These are phyloP conservation scores for Ophiostoma tasmaniense DNA, from an alignment of 2,329 filamentous ascomycete species.

Conservation along the genomic window DNA sequence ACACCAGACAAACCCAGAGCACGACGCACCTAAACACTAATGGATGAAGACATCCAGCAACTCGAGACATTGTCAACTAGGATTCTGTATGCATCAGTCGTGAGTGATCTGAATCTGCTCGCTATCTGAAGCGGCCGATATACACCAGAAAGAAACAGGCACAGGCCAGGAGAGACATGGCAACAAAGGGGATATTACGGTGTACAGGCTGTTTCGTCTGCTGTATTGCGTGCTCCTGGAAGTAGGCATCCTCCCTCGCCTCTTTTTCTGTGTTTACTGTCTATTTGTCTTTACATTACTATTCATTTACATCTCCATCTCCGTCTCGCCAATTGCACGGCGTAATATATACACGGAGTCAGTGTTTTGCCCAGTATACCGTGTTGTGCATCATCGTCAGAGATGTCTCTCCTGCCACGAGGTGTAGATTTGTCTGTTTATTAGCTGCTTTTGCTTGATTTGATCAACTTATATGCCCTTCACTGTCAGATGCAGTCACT, in stretches of 20 bases:
- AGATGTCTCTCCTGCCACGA: neutral
- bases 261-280: neutral
- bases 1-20: neutral
- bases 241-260: neutral
- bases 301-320: neutral
- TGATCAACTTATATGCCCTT: neutral
- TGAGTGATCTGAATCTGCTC: neutral
- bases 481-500: neutral
- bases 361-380: slow-evolving; percentile 11
- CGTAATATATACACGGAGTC: neutral
- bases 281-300: too few species aligned
- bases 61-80: neutral
- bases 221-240: neutral
- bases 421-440: neutral
- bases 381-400: neutral
- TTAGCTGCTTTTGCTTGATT: neutral
- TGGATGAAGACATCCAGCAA: neutral
- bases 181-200: neutral
- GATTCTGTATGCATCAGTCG: neutral
- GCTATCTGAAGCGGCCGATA: neutral
- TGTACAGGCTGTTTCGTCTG: neutral
- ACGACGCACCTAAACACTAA: neutral
- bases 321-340: slow-evolving; percentile 11
- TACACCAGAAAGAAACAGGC: neutral
- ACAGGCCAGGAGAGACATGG: neutral